Evolutionary conservation across 2,329 filamentous ascomycete species (phyloP), one percentile per base, ranked within the genome.

Genomic region (Apiospora phragmitis): DNA sequence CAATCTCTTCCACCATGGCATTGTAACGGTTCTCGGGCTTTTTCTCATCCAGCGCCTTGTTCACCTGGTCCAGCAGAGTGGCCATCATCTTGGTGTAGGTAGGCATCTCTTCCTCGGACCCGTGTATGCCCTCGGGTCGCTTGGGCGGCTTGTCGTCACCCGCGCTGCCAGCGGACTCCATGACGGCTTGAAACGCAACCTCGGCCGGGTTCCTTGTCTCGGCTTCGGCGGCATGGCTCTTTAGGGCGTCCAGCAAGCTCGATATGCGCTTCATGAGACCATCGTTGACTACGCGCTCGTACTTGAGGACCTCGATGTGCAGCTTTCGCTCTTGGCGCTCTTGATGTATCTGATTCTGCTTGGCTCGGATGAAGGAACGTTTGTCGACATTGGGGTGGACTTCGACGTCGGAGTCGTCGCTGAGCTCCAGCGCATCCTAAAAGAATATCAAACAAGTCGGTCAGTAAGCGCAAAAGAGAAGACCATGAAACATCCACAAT

Each of bases 371-470:
- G 83, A 99, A 99, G 72, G 95, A 98, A 68, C 92, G 90, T 83
- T 99, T 99, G 85, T 99, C 96, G 80, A 99, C 96, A 80, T 99
- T 99, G 72, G 96, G 96, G 83, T 99, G 96, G 68, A 98, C 96
- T 84, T 99, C 96, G 77, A 99, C 92, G 79, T 99, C 96, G 68
- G 94, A 98, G 83, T 99, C 96, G 83, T 99, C 96, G 79, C 94
- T 97, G 80, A 99, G 91, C 90, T 99, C 96, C 79, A 99, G 89
- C 71, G 93, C 92, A 81, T 98, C 93, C 91, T 93, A 72, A 38
- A 69, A n/a, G 59, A 47, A 62, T 45, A 65, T n/a, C 32, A 38
- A 68, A 35, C 21, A 26, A 38, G 11, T 18, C 18, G 29, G 45
- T 68, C 35, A 68, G 67, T 51, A 62, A n/a, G 38, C 55, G 55